Conservation (phyloP, 2,329 filamentous ascomycete genomes). For the Madurella fahalii region DNA sequence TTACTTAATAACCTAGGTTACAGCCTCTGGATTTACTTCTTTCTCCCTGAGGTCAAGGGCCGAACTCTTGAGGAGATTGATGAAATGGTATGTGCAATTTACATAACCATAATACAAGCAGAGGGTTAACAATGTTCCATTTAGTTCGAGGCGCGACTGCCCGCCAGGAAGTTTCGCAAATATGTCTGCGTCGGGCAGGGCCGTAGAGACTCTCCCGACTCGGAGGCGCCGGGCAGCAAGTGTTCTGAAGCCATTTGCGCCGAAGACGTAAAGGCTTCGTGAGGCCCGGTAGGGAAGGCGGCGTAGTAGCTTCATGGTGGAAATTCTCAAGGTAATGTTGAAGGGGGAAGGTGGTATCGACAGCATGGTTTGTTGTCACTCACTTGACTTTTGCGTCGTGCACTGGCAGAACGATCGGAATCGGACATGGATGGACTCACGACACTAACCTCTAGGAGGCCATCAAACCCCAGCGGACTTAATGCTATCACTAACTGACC, state of each 20-base stretch:
- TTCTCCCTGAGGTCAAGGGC: constrained; percentile 52
- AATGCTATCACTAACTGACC: too few relatives aligned
- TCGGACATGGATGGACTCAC: too few relatives aligned
- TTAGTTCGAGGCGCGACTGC: constrained; percentile 35
- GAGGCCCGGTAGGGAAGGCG: too few relatives aligned
- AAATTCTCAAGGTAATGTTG: too few relatives aligned
- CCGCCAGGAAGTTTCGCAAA: constrained; percentile 39
- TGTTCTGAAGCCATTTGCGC: not conserved
- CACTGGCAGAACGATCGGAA: too few relatives aligned
- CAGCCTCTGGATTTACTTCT: constrained; percentile 40
- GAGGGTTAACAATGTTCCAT: not conserved
- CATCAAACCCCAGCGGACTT: too few relatives aligned
- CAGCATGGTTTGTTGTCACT: too few relatives aligned
- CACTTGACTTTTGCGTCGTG: too few relatives aligned
- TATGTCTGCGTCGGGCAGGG: constrained; percentile 30
- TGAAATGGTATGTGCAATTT: constrained; percentile 36
- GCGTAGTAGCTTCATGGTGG: too few relatives aligned
- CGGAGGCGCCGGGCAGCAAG: not conserved
- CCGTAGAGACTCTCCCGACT: too few relatives aligned
- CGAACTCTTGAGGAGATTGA: constrained; percentile 53
- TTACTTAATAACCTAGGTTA: not conserved
- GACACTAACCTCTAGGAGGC: too few relatives aligned
- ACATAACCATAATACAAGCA: not conserved
- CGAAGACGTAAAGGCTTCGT: not conserved
- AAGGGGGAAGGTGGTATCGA: too few relatives aligned